Base-by-base conservation (phyloP, 2,329 filamentous ascomycete genomes). In the Fusarium subtropicale region DNA sequence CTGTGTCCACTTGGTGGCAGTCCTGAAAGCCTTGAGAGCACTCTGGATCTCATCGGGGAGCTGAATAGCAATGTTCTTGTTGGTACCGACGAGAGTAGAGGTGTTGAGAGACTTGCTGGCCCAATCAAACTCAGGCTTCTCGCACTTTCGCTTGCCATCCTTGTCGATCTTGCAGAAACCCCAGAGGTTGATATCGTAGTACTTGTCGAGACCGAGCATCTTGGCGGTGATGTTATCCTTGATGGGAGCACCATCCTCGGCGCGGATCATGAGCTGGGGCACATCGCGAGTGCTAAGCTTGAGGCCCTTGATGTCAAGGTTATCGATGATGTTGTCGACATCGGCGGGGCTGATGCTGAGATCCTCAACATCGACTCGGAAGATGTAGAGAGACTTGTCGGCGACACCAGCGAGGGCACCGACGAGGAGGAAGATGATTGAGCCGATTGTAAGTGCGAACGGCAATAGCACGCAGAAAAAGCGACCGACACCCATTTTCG, bases 391-490 rank as follows among this genome's bases (percentile, higher is more conserved):
- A 70, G 78, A 80, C 77, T 87, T 87, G 81, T 86, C 83, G 60
- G 84, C 79, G 38, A 90, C 81, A 60, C 87, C 87, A 30, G 84
- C 83, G 51, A 89, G 82, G 46, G 84, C 84, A 18, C 83, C 87
- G 47, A 89, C 82, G 66, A 90, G 80, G 69, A 91, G 80, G 72
- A 91, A 91, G 74, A 96, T 82, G 75, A 97, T 84, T 62, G 92
- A 91, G 68, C 87, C 91, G 74, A 96, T 82, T 22, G 93, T 95
- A 76, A 97, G 87, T 69, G 88, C 84, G 81, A 97, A 94, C 64
- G 95, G 95, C 83, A 94, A 84, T 81, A 92, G 88, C 81, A 98
- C 96, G 82, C 94, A 97, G 79, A 92, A 84, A 75, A 95, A 88
- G 77, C 95, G 89, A 73, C 93, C 94, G 76, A 87, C 85, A 82